phyloP scores from a whole-genome alignment of 164 flowering plant species.

The Malania oleifera region DNA sequence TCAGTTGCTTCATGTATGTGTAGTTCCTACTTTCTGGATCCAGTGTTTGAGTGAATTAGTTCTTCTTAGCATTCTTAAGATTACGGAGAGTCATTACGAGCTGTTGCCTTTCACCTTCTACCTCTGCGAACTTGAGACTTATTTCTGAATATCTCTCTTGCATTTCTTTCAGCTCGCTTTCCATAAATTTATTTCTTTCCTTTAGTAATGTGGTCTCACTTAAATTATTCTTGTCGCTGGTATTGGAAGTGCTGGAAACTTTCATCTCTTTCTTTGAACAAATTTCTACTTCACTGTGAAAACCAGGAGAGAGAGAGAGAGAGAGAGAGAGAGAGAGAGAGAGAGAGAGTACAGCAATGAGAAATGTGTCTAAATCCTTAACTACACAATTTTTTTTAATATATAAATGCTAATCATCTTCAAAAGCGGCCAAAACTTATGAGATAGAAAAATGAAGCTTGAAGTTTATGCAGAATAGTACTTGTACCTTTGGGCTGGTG shows the following conservation, averaged over 20 bases:
- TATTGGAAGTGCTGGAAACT: slow-evolving; percentile 6
- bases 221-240: slow-evolving; percentile 15
- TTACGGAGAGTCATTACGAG: slow-evolving; percentile 82
- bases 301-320: no score
- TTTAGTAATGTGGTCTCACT: slow-evolving; percentile 42
- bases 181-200: slow-evolving; percentile 63
- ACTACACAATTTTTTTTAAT: no score
- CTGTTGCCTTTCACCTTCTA: slow-evolving; percentile 90
- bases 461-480: not conserved
- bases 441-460: not conserved
- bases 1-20: no score
- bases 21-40: no score
- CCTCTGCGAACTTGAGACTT: slow-evolving; percentile 94
- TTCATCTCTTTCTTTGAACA: slow-evolving; percentile 16
- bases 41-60: slow-evolving; percentile 18
- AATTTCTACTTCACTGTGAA: no score
- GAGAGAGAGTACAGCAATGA: no score
- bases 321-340: no score
- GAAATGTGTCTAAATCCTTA: no score
- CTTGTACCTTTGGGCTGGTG: no score
- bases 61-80: slow-evolving; percentile 60
- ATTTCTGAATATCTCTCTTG: slow-evolving; percentile 87
- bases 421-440: no score
- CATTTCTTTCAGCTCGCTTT: slow-evolving; percentile 81
- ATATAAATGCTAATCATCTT: no score